Percentiles rank a stretch among this genome's conserved stretches.
These are phyloP conservation scores for Macrolepiota albuminosa DNA, from an alignment of 768 basidiomycete genomes.

Conservation along the genomic window DNA sequence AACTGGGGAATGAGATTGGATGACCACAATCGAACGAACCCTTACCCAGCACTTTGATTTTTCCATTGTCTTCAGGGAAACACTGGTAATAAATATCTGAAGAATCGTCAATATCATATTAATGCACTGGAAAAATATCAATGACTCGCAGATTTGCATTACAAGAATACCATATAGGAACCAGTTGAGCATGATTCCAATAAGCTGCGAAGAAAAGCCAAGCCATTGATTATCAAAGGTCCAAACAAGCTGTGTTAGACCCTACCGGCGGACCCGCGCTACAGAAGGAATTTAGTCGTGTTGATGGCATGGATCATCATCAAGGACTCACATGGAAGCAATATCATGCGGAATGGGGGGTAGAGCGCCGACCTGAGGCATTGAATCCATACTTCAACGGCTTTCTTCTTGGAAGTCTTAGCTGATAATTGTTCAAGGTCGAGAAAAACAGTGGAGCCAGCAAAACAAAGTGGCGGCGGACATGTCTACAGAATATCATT, in stretches of 20 bases:
- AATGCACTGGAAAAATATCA: neutral
- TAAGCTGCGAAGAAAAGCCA: neutral
- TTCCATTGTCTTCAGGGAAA: neutral
- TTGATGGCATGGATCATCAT: neutral
- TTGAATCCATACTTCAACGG: neutral
- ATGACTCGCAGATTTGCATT: conserved; percentile 7
- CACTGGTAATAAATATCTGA: conserved; percentile 1
- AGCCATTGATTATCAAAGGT: neutral
- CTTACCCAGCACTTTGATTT: conserved; percentile 1
- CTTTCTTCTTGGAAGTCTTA: neutral
- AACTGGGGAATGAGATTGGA: neutral
- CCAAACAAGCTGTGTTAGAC: neutral
- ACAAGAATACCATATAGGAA: conserved; percentile 10
- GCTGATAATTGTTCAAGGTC: neutral
- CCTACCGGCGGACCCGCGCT: conserved; percentile 3
- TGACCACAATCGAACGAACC: neutral
- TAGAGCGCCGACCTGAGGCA: neutral
- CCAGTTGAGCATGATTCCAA: conserved; percentile 11
- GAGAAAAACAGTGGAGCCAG: neutral
- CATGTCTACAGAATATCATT: neutral
- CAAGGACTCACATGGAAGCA: neutral
- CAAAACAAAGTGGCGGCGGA: neutral
- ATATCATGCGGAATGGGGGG: neutral
- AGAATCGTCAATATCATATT: neutral
- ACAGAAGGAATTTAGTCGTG: neutral